These are phyloP conservation scores for Alternaria sp. DNA, from an alignment of 2,329 filamentous ascomycete species.

Conservation along the genomic window DNA sequence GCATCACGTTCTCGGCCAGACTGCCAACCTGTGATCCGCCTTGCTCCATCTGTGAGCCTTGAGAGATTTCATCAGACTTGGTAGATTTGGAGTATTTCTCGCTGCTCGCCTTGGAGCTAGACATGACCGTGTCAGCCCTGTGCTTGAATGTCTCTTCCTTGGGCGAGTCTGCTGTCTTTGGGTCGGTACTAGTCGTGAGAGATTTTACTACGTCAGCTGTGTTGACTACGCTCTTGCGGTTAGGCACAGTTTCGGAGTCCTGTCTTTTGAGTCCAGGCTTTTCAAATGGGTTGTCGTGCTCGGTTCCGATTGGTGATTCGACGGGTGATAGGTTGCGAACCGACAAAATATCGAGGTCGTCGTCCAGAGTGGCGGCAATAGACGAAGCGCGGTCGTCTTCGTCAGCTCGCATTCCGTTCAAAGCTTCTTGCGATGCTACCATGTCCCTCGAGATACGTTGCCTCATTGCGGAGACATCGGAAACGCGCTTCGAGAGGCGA, in stretches of 20 bases:
- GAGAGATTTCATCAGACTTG: constrained; percentile 42
- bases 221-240: neutral
- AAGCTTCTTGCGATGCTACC: constrained; percentile 46
- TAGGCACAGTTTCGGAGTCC: neutral
- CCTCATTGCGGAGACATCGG: constrained; percentile 40
- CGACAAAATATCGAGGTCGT: constrained; percentile 57
- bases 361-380: constrained; percentile 64
- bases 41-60: constrained; percentile 34
- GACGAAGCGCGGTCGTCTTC: constrained; percentile 56
- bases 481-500: constrained; percentile 48
- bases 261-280: neutral
- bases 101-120: constrained; percentile 23
- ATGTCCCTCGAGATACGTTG: constrained; percentile 24
- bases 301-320: constrained; percentile 31
- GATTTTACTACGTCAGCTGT: constrained; percentile 7
- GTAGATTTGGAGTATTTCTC: constrained; percentile 49
- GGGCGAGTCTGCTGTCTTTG: constrained; percentile 23
- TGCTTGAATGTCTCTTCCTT: constrained; percentile 13
- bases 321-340: constrained; percentile 38
- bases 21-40: constrained; percentile 53
- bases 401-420: constrained; percentile 39
- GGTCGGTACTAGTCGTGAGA: constrained; percentile 42
- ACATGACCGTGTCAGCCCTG: constrained; percentile 28
- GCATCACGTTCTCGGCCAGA: constrained; percentile 61
- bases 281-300: constrained; percentile 8